These are phyloP conservation scores for Blastobotrys elegans DNA, from an alignment of 1,139 yeast genomes.

Conservation along the genomic window DNA sequence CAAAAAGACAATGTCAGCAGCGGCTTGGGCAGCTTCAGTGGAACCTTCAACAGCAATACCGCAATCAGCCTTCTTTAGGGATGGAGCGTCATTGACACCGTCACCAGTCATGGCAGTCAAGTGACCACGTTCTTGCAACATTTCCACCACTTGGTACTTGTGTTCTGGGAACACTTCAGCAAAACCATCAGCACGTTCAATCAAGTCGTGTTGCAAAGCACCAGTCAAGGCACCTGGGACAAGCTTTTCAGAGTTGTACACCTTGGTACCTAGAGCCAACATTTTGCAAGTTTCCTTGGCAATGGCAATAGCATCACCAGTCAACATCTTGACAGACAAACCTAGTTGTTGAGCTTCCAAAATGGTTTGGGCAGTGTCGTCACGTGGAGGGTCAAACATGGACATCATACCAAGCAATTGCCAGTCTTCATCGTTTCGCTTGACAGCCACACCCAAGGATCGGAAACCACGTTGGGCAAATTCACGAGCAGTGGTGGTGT, in stretches of 20 bases:
- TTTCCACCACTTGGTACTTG: slow-evolving; percentile 75
- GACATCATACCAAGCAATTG: slow-evolving; percentile 97
- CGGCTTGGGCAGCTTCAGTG: slow-evolving; percentile 75
- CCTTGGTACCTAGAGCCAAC: slow-evolving; percentile 95
- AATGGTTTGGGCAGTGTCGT: slow-evolving; percentile 95
- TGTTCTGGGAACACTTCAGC: slow-evolving; percentile 82
- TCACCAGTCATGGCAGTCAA: slow-evolving; percentile 81
- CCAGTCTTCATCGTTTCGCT: slow-evolving; percentile 99
- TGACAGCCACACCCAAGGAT: slow-evolving; percentile 97
- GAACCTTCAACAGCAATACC: slow-evolving; percentile 84
- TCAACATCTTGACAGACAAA: slow-evolving; percentile 94
- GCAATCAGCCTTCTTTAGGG: slow-evolving; percentile 74
- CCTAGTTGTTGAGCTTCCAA: slow-evolving; percentile 89
- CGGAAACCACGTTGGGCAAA: slow-evolving; percentile 98
- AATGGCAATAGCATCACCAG: slow-evolving; percentile 99
- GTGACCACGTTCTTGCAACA: slow-evolving; percentile 71
- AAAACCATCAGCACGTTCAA: slow-evolving; percentile 75
- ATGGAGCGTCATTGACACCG: slow-evolving; percentile 78
- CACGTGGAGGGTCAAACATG: slow-evolving; percentile 99
- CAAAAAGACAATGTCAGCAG: slow-evolving; percentile 73
- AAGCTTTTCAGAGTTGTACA: slow-evolving; percentile 94
- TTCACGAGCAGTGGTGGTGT: slow-evolving; percentile 95
- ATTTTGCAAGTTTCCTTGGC: slow-evolving; percentile 98
- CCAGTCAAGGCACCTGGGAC: slow-evolving; percentile 86
- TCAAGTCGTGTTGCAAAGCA: slow-evolving; percentile 74